Evolutionary conservation across 2,329 filamentous ascomycete genomes (phyloP), one percentile per base, ranked within the genome.

Genomic region (Ophiostoma novo-ulmi): DNA sequence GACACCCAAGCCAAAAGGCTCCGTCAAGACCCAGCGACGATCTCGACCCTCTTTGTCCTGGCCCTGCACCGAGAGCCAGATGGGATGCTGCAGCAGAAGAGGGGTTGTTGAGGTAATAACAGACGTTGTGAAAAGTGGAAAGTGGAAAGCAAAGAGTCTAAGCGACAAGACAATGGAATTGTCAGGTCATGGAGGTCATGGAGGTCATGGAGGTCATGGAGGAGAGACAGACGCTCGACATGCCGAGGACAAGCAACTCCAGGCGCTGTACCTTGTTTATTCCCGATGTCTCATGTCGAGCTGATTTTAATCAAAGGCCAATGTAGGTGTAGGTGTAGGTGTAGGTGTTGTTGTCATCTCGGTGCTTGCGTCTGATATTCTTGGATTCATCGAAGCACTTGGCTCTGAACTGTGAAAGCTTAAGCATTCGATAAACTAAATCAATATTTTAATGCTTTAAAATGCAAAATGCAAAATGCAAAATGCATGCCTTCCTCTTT

Each of bases 1-100:
- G 52, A 58, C n/a, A 58, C 52, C 52, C 52, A 58, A 58, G 52
- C 52, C 52, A 58, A 58, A n/a, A 58, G n/a, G 52, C 52, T 13
- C n/a, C 52, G 52, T 58, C 52, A 11, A 44, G 52, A 26, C 52
- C 52, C 52, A 58, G 52, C 52, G 52, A 58, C 52, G 52, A 58
- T 58, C 52, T 31, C 8, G 52, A 26, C 52, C 52, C 52, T 58
- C 52, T 26, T 26, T 22, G 52, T 5, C n/a, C 6, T 58, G 22
- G 52, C 11, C 11, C 31, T 31, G 31, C 31, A 58, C 52, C 52
- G 52, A 58, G 52, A 58, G 52, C 52, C 52, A 58, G 52, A 58
- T 26, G 52, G 8, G n/a, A 58, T 58, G 52, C 52, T 58, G 52
- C n/a, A 26, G 52, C 52, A 58, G 52, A 58, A 58, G 52, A 58